Base-by-base conservation (phyloP, 257 asterid species). In the Lithospermum erythrorhizon region DNA sequence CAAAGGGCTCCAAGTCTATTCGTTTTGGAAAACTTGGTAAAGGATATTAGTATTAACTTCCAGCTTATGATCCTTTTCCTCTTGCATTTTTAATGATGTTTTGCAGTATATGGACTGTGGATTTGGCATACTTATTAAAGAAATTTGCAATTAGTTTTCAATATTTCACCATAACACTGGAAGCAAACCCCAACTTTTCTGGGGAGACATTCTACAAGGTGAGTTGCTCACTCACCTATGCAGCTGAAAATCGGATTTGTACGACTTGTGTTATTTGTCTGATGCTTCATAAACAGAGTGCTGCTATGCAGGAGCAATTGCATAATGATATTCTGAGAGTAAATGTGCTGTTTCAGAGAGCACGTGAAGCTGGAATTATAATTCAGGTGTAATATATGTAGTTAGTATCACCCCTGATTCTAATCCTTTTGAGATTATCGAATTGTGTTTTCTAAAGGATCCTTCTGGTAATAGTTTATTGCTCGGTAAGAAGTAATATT, bases 101-200 rank as follows among this genome's bases (percentile, higher is more conserved):
- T 61, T 77, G 79, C 95, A 90, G 97, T 75, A 74, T 85, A 51
- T 90, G 97, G 97, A 90, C 97, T 0, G 97, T 90, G 77, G 97
- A 91, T 80, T 78, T 91, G 83, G 98, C 98, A 59, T 88, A 83
- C 83, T 73, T 91, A 76, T 83, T 91, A 84, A 95, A 82, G 76
- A 91, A 79, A 54, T 91, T 82, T 81, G 76, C 93, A 52, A 85
- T 88, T 57, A 75, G 72, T 41, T 91, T 91, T 74, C 81, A 87
- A 70, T 91, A 91, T 79, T 86, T 86, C 65, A 91, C 98, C 35
- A 96, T 91, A 61, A 91, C 98, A 48, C 62, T 88, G 70, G 98
- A 93, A 76, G 96, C 96, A 60, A 91, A 91, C 78, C 98, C 98
- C 55, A 85, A 79, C 17, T 91, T 88, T 73, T 84, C 86, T 41